A percentile compares a stretch with the other conserved stretches of the same genome.
These are phyloP conservation scores for Kandelia obovata DNA, from an alignment of 345 rosid species.

Conservation along the genomic window DNA sequence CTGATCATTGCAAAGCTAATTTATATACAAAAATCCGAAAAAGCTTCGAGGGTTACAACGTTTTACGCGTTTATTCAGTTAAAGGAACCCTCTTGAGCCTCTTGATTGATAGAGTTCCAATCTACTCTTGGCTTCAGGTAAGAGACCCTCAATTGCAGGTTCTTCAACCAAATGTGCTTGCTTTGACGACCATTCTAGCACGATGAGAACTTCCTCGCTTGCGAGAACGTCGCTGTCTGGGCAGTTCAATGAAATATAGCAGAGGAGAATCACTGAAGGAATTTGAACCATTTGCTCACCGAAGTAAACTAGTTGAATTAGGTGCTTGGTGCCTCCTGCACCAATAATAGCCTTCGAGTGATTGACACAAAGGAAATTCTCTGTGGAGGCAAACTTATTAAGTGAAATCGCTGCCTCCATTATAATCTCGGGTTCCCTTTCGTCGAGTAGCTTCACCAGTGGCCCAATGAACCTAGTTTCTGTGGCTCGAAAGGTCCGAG, in stretches of 20 bases:
- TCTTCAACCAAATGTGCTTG: conserved; percentile 20
- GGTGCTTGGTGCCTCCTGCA: conserved; percentile 31
- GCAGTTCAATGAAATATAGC: conserved; percentile 26
- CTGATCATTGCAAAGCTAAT: neutral
- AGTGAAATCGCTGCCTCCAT: conserved; percentile 29
- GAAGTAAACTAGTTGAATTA: conserved; percentile 29
- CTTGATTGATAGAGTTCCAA: conserved; percentile 32
- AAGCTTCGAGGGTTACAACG: neutral
- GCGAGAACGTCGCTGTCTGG: conserved; percentile 31
- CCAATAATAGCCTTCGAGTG: conserved; percentile 28
- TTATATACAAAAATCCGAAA: neutral
- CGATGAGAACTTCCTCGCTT: conserved; percentile 28
- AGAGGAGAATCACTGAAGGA: conserved; percentile 21
- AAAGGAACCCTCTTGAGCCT: conserved; percentile 30
- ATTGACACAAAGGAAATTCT: conserved; percentile 24
- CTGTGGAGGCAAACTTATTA: conserved; percentile 23
- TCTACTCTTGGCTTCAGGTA: conserved; percentile 29
- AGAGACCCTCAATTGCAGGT: conserved; percentile 8
- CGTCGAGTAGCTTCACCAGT: conserved; percentile 28
- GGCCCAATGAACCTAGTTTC: conserved; percentile 28
- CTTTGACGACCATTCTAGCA: conserved; percentile 29
- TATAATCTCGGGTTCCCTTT: conserved; percentile 22
- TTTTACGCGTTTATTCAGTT: neutral
- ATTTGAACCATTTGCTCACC: conserved; percentile 30
- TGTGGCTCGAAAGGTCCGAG: conserved; percentile 29